phyloP scores from a whole-genome alignment of 208 protist species.

The Wallacemonas sp. region DNA sequence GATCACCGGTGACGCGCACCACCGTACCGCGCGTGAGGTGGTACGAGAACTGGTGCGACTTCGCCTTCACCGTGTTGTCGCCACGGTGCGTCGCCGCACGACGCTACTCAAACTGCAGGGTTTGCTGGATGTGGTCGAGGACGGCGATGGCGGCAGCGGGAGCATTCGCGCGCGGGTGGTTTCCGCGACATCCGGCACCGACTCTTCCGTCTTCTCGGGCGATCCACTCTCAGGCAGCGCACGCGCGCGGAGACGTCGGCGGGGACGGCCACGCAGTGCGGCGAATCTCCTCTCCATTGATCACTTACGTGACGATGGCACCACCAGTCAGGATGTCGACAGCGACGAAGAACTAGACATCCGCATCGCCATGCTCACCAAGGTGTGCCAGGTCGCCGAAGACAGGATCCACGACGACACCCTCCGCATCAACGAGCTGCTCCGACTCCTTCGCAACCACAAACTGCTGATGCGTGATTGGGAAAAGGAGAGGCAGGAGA shows the following conservation, averaged over 20 bases:
- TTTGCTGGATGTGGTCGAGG: neutral
- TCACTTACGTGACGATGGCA: neutral
- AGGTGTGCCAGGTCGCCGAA: conserved; percentile 15
- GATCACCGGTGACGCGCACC: neutral
- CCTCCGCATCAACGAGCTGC: conserved; percentile 32
- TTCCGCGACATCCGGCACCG: too few species aligned
- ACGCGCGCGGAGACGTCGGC: neutral
- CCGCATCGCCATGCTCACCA: conserved; percentile 2
- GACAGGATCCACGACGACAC: conserved; percentile 17
- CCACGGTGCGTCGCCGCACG: conserved; percentile 2
- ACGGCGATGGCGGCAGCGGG: neutral
- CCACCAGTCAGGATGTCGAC: neutral
- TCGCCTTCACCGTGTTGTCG: neutral
- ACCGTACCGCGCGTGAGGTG: neutral
- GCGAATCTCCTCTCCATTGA: conserved; percentile 1
- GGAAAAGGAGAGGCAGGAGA: conserved; percentile 4
- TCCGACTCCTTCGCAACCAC: conserved; percentile 20
- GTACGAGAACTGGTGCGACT: conserved; percentile 1
- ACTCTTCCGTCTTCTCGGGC: too few species aligned
- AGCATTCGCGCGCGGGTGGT: neutral
- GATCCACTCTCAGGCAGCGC: neutral
- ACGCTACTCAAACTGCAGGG: conserved; percentile 3
- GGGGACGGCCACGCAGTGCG: neutral
- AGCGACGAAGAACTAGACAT: conserved; percentile 10
- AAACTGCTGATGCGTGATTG: neutral